phyloP scores from a whole-genome alignment of 2,329 filamentous ascomycete species.

The Fusarium dimerum region DNA sequence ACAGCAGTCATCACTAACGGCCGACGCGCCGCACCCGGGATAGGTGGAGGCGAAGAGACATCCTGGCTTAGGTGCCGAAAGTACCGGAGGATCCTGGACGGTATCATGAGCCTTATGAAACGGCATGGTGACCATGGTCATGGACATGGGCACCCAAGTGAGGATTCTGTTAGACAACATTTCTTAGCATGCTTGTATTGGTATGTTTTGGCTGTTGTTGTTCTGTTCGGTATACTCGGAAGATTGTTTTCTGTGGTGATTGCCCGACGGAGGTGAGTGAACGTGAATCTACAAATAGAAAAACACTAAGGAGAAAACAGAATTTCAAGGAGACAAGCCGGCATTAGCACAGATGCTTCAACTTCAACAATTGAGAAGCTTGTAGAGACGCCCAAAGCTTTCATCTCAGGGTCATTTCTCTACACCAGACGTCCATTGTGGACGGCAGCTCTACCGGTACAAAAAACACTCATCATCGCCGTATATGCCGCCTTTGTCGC shows the following conservation, averaged over 20 bases:
- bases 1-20: too few species aligned
- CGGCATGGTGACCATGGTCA: constrained; percentile 8
- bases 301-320: constrained; percentile 7
- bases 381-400: constrained; percentile 14
- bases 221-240: constrained; percentile 17
- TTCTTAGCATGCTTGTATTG: constrained; percentile 27
- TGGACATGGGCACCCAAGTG: constrained; percentile 22
- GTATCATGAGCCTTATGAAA: background rate
- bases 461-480: constrained; percentile 13
- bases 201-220: constrained; percentile 21
- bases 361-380: constrained; percentile 17
- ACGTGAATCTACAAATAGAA: background rate
- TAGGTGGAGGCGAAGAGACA: background rate
- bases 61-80: background rate
- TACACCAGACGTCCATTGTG: constrained; percentile 11
- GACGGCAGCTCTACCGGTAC: constrained; percentile 17
- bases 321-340: constrained; percentile 16
- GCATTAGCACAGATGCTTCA: constrained; percentile 12
- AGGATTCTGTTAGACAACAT: constrained; percentile 28
- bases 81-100: background rate
- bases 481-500: constrained; percentile 22
- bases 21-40: too few species aligned
- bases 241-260: constrained; percentile 17
- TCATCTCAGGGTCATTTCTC: constrained; percentile 6
- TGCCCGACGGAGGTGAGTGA: constrained; percentile 25